Base-by-base conservation (phyloP, 1,284 basidiomycete genomes). In the Xerocomus amazonicus region DNA sequence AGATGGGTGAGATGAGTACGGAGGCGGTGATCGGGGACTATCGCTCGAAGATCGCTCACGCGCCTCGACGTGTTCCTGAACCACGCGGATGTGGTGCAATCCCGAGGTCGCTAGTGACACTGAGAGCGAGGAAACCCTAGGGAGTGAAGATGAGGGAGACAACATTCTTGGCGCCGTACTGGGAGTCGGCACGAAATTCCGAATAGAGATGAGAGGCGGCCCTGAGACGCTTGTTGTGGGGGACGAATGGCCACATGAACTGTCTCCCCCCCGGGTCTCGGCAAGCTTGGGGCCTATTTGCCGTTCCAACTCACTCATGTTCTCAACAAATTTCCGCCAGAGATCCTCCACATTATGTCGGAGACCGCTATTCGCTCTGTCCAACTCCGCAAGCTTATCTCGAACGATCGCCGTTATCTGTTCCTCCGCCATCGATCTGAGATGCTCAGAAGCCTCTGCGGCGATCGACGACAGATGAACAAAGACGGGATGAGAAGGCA, bases 401-500 rank as follows among this genome's bases (percentile, higher is more conserved):
- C 74, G 73, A 36, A 83, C 73, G 53, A 84, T 70, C 50, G 75
- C 70, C 29, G 74, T 67, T 51, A 89, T 73, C 49, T 81, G 72
- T 38, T 77, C 75, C 62, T 90, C 85, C 10, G 81, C 81, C 31
- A 71, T 67, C 27, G 73, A 66, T 48, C 86, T 78, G 45, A 82
- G 65, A 42, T 67, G 71, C 34, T 80, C 69, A 1, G 87, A 87
- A 57, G 78, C 70, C 33, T 73, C 68, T 16, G 69, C 65, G 19
- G 87, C 87, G 47, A 82, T 60, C 29, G 76, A 73, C 29, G 83
- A 76, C 31, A 91, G 72, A 60, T 84, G 78, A 32, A 72, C 56
- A 61, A 90, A 91, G 38, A 84, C 79, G 8, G 81, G 79, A 58
- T 90, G 85, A 19, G 81, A 81, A 12, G 88, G 83, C 0, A 84